Conservation (phyloP, 169 alveolate species). For the Theileria parva region DNA sequence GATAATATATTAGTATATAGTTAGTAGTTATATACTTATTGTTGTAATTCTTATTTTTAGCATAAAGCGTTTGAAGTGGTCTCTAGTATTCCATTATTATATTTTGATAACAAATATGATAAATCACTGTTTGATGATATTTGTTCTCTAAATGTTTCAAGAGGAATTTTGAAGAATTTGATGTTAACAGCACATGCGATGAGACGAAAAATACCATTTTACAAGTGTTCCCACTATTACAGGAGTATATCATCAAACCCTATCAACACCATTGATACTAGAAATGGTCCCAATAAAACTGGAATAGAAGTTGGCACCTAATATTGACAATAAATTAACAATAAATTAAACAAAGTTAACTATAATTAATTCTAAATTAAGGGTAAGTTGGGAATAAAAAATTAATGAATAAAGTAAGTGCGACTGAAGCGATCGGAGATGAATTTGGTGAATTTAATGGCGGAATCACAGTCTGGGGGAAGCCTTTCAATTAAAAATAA, state of each 20-base stretch:
- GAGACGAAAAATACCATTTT: constrained; percentile 51
- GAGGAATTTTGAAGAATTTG: constrained; percentile 9
- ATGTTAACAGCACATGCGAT: constrained; percentile 45
- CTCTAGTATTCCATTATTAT: constrained; percentile 33
- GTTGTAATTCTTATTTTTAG: neutral
- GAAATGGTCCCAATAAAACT: neutral
- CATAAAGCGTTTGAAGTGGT: constrained; percentile 50
- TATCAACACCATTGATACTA: neutral
- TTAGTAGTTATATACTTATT: too few species aligned
- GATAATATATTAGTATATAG: too few species aligned
- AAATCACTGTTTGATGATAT: constrained; percentile 43
- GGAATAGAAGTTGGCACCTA: neutral
- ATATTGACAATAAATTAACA: neutral
- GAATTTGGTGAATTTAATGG: constrained; percentile 21
- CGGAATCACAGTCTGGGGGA: constrained; percentile 20
- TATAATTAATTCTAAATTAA: too few species aligned
- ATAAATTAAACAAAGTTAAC: too few species aligned
- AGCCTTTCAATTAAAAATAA: constrained; percentile 33
- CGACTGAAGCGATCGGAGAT: constrained; percentile 35
- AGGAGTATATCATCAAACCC: constrained; percentile 10
- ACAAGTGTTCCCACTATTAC: constrained; percentile 46
- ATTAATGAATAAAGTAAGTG: constrained; percentile 24
- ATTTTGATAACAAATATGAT: constrained; percentile 18
- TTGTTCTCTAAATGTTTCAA: neutral
- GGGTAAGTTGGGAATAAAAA: neutral